These are phyloP conservation scores for Ustilago shanxiensis DNA, from an alignment of 1,284 basidiomycete species.

Conservation along the genomic window DNA sequence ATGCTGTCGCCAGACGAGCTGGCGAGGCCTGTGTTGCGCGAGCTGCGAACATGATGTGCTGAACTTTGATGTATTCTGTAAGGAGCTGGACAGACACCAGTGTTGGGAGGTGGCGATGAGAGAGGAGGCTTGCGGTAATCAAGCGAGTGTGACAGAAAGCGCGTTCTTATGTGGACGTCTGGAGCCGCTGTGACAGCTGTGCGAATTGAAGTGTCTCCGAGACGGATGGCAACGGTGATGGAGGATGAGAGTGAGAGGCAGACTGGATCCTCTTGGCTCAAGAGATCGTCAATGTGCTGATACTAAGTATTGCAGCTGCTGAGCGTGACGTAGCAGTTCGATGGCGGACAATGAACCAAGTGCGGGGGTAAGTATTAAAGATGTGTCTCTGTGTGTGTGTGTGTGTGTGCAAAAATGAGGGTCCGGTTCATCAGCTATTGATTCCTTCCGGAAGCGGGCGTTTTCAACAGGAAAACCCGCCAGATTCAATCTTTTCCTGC, in stretches of 20 bases:
- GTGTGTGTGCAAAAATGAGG: slow-evolving; percentile 1
- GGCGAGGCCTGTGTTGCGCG: slow-evolving; percentile 42
- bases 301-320: background rate
- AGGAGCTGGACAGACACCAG: background rate
- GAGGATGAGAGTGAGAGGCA: background rate
- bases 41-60: slow-evolving; percentile 37
- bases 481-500: slow-evolving; percentile 7
- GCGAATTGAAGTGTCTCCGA: background rate
- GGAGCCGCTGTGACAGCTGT: background rate
- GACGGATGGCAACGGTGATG: background rate
- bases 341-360: slow-evolving; percentile 5
- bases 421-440: slow-evolving; percentile 6
- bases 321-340: slow-evolving; percentile 14
- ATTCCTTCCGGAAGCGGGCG: slow-evolving; percentile 27
- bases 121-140: background rate
- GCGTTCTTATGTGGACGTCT: background rate
- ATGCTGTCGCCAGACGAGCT: slow-evolving; percentile 37
- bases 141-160: background rate
- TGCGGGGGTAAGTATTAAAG: slow-evolving; percentile 6
- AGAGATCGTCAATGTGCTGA: background rate
- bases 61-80: background rate
- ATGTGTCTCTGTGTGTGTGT: background rate
- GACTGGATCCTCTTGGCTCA: background rate
- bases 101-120: background rate
- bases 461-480: slow-evolving; percentile 32